Conservation (phyloP, 106 monocot species). For the Allium sativum region DNA sequence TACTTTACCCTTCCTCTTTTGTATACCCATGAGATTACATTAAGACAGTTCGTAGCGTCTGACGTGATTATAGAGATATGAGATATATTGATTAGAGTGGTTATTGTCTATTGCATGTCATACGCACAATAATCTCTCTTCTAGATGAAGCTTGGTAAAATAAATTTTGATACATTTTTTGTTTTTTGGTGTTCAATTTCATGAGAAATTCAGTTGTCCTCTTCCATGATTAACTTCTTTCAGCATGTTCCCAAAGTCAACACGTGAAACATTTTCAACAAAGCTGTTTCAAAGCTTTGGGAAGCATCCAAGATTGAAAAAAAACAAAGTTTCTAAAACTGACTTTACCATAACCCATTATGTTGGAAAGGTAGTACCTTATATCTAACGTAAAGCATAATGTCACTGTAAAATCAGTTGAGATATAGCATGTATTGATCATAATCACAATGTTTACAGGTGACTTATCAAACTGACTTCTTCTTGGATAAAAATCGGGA, state of each 20-base stretch:
- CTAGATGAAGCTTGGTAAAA: slow-evolving; percentile 94
- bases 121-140: slow-evolving; percentile 26
- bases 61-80: no score
- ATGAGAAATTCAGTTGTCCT: background rate
- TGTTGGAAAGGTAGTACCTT: slow-evolving; percentile 76
- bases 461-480: slow-evolving; percentile 75
- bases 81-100: no score
- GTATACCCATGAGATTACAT: no score
- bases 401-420: background rate
- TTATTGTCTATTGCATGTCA: no score
- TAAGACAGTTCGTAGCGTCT: no score
- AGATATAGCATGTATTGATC: slow-evolving; percentile 4
- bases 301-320: slow-evolving; percentile 68
- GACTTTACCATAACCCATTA: slow-evolving; percentile 91
- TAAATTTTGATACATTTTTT: background rate
- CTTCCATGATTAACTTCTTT: background rate
- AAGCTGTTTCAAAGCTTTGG: slow-evolving; percentile 80
- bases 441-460: slow-evolving; percentile 29
- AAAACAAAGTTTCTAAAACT: slow-evolving; percentile 79
- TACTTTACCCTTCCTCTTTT: no score
- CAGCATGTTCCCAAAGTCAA: slow-evolving; percentile 98
- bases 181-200: background rate
- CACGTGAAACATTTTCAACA: slow-evolving; percentile 79
- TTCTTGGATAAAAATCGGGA: slow-evolving; percentile 97
- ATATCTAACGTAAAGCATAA: background rate